Conservation (phyloP, 2,329 filamentous ascomycete species). For the Spiromastix sp. region DNA sequence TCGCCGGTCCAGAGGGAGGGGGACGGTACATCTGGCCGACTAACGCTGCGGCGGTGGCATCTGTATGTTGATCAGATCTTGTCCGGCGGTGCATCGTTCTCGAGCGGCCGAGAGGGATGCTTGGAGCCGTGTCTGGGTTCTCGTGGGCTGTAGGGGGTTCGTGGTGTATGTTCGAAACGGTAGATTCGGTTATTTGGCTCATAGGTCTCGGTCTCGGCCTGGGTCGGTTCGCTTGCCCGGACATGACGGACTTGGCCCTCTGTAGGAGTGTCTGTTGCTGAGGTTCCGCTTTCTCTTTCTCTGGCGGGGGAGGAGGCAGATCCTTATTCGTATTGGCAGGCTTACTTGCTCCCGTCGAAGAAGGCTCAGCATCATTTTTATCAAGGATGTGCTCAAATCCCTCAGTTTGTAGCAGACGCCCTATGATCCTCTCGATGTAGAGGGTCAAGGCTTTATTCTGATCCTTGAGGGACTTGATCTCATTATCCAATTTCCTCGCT, state of each 20-base stretch:
- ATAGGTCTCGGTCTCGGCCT: constrained; percentile 35
- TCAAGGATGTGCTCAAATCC: constrained; percentile 92
- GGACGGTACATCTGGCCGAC: constrained; percentile 87
- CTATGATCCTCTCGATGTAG: constrained; percentile 99
- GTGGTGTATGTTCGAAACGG: constrained; percentile 6
- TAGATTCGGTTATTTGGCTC: constrained; percentile 27
- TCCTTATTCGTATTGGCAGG: constrained; percentile 44
- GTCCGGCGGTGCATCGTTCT: constrained; percentile 37
- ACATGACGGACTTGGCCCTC: constrained; percentile 50
- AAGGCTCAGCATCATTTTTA: constrained; percentile 51
- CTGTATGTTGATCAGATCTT: constrained; percentile 38
- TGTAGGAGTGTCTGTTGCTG: constrained; percentile 42
- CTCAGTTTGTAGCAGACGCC: constrained; percentile 83
- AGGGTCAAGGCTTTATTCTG: constrained; percentile 95
- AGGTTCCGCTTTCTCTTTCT: constrained; percentile 44
- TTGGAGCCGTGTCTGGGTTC: constrained; percentile 38
- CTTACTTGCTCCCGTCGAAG: constrained; percentile 14
- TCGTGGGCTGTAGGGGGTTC: constrained; percentile 29
- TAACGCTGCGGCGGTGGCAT: constrained; percentile 51
- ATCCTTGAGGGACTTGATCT: constrained; percentile 72
- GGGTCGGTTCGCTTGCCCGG: constrained; percentile 27
- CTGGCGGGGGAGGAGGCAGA: constrained; percentile 77
- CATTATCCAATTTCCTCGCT: constrained; percentile 61
- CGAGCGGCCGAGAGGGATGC: constrained; percentile 35
- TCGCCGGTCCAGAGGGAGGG: constrained; percentile 41